Base-by-base conservation (phyloP, 352 stramenopile species). In the Globisporangium heterothallicum region DNA sequence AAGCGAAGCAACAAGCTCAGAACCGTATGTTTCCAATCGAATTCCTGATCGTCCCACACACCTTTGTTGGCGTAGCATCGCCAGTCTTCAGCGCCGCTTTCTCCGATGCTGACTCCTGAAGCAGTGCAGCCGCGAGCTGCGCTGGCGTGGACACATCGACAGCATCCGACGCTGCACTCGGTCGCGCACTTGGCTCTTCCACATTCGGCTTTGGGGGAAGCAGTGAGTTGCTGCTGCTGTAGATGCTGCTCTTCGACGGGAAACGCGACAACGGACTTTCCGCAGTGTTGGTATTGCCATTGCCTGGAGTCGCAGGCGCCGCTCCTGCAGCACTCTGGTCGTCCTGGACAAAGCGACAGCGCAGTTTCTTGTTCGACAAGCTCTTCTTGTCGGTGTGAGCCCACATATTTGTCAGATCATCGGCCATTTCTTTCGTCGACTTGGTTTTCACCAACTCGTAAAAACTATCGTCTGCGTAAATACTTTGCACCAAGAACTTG, bases 401-500 rank as follows among this genome's bases (percentile, higher is more conserved):
- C 84, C 82, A 93, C 77, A 95, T 91, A 56, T 84, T 81, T 25
- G 84, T 89, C 46, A 95, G 76, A 34, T 93, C 84, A 60, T 95
- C 84, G 1, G 80, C 84, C 74, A 92, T 87, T 53, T 93, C 84
- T 63, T 95, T 95, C 19, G 84, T 66, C 36, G 72, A 82, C 63
- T 93, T 95, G 44, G 75, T 88, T 72, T 89, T 91, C 18, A 93
- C 78, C 7, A 87, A 49, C 45, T 95, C 80, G 57, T 90, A 94
- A 61, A 94, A 92, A 49, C 64, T 68, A 54, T 91, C 81, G 43
- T 95, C 82, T 24, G 91, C 78, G 49, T 74, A 90, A 38, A 90
- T 87, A 56, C 78, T 91, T 53, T 95, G 84, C 35, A 95, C 84
- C 4, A 95, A 69, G 51, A 95, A 95, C 74, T 95, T 95, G 68